Evolutionary conservation across 208 protist genomes (phyloP).

Genomic region (Leishmania tropica): DNA sequence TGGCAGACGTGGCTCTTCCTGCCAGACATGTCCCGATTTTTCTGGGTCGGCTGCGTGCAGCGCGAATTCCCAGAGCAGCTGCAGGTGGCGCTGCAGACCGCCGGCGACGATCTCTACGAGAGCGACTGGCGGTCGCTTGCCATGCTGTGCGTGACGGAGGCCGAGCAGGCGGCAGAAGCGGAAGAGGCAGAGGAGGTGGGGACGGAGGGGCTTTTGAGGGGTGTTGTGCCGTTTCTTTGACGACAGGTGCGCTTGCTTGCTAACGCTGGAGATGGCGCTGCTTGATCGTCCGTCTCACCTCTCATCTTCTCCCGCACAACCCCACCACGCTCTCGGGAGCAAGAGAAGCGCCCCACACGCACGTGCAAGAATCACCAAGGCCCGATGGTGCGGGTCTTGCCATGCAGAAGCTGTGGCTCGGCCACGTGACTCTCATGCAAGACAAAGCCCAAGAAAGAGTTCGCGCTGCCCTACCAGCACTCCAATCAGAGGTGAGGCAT

Average conservation of each 20-base stretch:
- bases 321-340: background rate
- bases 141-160: conserved; percentile 67
- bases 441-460: background rate
- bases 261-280: background rate
- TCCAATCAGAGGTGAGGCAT: background rate
- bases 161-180: conserved; percentile 8
- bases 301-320: background rate
- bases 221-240: background rate
- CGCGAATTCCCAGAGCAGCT: conserved; percentile 71
- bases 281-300: background rate
- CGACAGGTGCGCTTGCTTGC: background rate
- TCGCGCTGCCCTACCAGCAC: background rate
- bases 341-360: background rate
- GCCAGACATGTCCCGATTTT: conserved; percentile 48
- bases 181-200: conserved; percentile 7
- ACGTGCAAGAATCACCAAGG: background rate
- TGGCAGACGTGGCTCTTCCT: conserved; percentile 70
- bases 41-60: conserved; percentile 76
- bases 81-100: conserved; percentile 34
- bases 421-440: background rate
- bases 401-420: too few relatives aligned
- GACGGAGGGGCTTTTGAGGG: too few relatives aligned
- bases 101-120: conserved; percentile 45
- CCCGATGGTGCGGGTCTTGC: too few relatives aligned
- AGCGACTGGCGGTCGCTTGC: conserved; percentile 77